Evolutionary conservation across 1,139 yeast species (phyloP), one percentile per base, ranked within the genome.

Genomic region (Lipomyces yarrowii): DNA sequence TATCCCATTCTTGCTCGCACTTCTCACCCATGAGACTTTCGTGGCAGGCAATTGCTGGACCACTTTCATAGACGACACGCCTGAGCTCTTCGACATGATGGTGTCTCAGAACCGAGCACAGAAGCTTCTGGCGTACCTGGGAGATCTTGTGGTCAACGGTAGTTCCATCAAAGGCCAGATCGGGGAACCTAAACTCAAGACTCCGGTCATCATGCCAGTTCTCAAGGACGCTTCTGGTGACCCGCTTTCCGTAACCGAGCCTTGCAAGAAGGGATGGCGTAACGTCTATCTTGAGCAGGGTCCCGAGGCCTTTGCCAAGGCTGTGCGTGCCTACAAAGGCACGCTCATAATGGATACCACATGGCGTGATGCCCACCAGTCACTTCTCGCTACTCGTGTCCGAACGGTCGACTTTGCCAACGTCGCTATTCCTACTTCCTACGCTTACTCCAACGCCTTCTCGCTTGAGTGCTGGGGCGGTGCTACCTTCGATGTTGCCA

Each of bases 381-480:
- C 98, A n/a, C 82, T 94, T 73, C 84, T 94, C 74, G 99, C 99
- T 8, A 96, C 99, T 56, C 89, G 99, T 80, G 96, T 94, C 53
- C 88, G 99, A 81, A 96, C 99, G 37, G 85, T 90, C 74, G 99
- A 94, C 78, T 82, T 94, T 75, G 82, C 89, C 67, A 90, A 92
- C 72, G 91, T 96, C 81, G 99, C 99, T 32, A 94, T 93, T 66
- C 86, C 96, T 63, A 94, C 99, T 42, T 91, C 98, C 1, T 88
- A 90, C 76, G 99, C 97, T 26, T 81, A 92, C 74, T 81, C 89
- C 70, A 96, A 96, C 67, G 96, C 97, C 0, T 96, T 91, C 79
- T 96, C 99, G 18, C 83, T 94, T 65, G 99, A 94, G 82, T 94
- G 98, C 83, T 94, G 99, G 99, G 99, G 99, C 81, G 99, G 99